Evolutionary conservation across 169 alveolate species (phyloP).

Genomic region (Cryptosporidium ubiquitum): DNA sequence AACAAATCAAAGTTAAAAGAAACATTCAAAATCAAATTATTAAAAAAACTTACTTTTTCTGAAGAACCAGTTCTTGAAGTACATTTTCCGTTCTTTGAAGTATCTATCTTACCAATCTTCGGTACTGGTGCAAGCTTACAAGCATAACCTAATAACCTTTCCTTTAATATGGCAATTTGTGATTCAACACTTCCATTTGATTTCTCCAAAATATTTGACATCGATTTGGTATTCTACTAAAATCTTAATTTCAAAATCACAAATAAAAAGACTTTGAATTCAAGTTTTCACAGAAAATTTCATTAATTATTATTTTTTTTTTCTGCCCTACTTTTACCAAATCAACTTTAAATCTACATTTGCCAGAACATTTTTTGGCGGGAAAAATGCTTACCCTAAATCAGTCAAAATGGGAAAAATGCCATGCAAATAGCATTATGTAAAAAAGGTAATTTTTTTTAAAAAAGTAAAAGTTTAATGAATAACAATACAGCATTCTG

Average conservation of each 20-base stretch:
- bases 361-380: not conserved
- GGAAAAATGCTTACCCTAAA: not conserved
- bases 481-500: no score
- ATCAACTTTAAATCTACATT: slow-evolving; percentile 9
- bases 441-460: no score
- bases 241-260: not conserved
- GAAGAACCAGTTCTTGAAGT: not conserved
- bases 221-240: not conserved
- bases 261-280: not conserved
- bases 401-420: not conserved
- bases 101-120: slow-evolving; percentile 27
- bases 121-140: slow-evolving; percentile 64
- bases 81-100: slow-evolving; percentile 13
- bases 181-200: slow-evolving; percentile 15
- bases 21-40: not conserved
- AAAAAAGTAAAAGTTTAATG: no score
- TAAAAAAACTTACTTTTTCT: slow-evolving; percentile 3
- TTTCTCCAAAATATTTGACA: not conserved
- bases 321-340: not conserved
- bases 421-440: not conserved
- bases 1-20: not conserved
- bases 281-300: not conserved
- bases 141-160: slow-evolving; percentile 15
- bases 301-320: not conserved
- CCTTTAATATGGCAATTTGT: slow-evolving; percentile 21